A percentile compares a stretch with the other conserved stretches of the same genome.
These are phyloP conservation scores for Marvania coccoides DNA, from an alignment of 139 green algal species.

Conservation along the genomic window DNA sequence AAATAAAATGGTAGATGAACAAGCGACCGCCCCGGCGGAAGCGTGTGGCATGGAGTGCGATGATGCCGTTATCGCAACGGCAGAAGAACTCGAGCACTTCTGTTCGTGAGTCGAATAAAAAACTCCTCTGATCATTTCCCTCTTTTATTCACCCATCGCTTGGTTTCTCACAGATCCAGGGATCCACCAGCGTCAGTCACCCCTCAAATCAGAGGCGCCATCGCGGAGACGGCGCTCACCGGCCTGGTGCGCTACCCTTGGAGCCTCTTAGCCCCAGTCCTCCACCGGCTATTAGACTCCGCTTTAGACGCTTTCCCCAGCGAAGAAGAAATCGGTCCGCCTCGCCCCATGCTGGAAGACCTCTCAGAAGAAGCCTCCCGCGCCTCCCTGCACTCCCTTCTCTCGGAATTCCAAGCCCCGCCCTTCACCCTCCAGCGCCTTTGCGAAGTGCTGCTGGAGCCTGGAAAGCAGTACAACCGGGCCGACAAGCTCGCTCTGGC, in stretches of 20 bases:
- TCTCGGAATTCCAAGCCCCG: constrained; percentile 30
- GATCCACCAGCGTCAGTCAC: constrained; percentile 11
- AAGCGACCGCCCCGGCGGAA: no score
- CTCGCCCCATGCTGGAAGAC: constrained; percentile 18
- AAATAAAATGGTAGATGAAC: no score
- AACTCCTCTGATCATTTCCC: background rate
- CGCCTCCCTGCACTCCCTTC: constrained; percentile 24
- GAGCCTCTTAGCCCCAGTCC: constrained; percentile 40
- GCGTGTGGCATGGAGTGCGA: no score
- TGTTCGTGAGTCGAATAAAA: background rate
- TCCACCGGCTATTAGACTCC: constrained; percentile 34
- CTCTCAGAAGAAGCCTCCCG: constrained; percentile 9
- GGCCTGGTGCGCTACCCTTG: constrained; percentile 46
- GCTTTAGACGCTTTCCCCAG: constrained; percentile 11
- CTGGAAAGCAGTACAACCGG: constrained; percentile 55
- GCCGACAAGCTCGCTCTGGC: constrained; percentile 57
- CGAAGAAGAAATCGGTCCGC: constrained; percentile 31
- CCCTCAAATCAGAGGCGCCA: constrained; percentile 28
- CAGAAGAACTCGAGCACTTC: background rate
- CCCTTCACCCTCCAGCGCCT: constrained; percentile 74
- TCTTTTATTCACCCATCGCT: background rate
- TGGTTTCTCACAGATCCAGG: background rate
- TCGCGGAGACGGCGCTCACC: constrained; percentile 44
- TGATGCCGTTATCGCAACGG: background rate
- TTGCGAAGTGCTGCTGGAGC: constrained; percentile 66